Evolutionary conservation across 495 filamentous ascomycete genomes (phyloP).

Genomic region (Saxophila tyrrhenica): DNA sequence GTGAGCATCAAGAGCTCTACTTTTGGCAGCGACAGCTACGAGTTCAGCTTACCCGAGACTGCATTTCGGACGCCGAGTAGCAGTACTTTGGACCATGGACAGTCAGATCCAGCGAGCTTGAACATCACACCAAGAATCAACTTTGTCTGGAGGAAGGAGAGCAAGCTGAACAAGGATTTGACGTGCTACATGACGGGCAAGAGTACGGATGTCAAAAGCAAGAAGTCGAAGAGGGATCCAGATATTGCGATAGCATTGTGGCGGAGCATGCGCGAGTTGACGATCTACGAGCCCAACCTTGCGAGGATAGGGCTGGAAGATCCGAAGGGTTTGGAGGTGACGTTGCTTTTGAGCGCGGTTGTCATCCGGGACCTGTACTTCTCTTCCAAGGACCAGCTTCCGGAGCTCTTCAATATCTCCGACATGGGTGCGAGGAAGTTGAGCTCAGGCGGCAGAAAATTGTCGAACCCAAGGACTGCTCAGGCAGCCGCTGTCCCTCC

Average conservation of each 20-base stretch:
- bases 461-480: conserved; percentile 12
- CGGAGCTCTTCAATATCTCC: conserved; percentile 70
- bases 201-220: conserved; percentile 46
- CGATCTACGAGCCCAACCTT: conserved; percentile 86
- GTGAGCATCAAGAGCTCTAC: conserved; percentile 59
- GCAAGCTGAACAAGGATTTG: conserved; percentile 72
- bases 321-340: conserved; percentile 83
- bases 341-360: conserved; percentile 67
- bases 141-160: conserved; percentile 88
- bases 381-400: conserved; percentile 34
- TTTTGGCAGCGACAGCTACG: conserved; percentile 65
- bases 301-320: conserved; percentile 87
- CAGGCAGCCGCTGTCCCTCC: background rate
- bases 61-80: conserved; percentile 69
- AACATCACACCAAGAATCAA: conserved; percentile 65
- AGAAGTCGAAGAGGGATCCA: conserved; percentile 68
- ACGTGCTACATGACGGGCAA: conserved; percentile 72
- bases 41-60: conserved; percentile 83
- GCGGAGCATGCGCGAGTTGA: conserved; percentile 53
- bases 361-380: conserved; percentile 85
- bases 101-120: conserved; percentile 52
- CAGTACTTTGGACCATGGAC: conserved; percentile 64
- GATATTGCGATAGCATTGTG: conserved; percentile 89
- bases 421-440: conserved; percentile 23
- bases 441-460: conserved; percentile 14